Evolutionary conservation across 345 rosid genomes (phyloP).

Genomic region (Kernera saxatilis): DNA sequence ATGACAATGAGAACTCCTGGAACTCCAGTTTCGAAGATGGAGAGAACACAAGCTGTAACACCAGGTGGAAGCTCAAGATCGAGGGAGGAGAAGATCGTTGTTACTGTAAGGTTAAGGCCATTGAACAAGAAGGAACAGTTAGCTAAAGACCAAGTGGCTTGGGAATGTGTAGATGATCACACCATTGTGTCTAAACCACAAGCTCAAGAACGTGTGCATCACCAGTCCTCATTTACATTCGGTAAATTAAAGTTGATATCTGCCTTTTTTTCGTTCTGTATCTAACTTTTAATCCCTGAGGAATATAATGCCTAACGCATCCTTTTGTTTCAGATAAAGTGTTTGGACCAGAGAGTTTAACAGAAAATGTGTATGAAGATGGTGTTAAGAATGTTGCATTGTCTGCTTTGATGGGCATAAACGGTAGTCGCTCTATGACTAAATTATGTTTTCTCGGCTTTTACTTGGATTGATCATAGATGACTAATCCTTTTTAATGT

Average conservation of each 20-base stretch:
- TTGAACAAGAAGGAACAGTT: constrained; percentile 76
- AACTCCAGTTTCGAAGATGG: constrained; percentile 78
- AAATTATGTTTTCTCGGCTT: not conserved
- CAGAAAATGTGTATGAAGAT: constrained; percentile 86
- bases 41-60: constrained; percentile 55
- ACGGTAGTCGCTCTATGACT: constrained; percentile 43
- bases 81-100: constrained; percentile 94
- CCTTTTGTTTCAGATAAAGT: constrained; percentile 66
- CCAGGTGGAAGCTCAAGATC: constrained; percentile 73
- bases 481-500: not conserved
- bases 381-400: constrained; percentile 98
- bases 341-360: constrained; percentile 68
- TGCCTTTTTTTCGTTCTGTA: not conserved
- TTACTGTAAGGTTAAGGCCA: constrained; percentile 91
- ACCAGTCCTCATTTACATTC: constrained; percentile 70
- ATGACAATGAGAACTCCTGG: constrained; percentile 69
- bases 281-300: not conserved
- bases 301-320: not conserved
- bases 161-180: constrained; percentile 92
- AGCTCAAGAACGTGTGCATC: constrained; percentile 72
- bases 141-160: constrained; percentile 86
- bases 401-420: constrained; percentile 93
- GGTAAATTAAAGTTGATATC: constrained; percentile 42
- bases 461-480: not conserved
- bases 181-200: constrained; percentile 70